Percentiles rank a stretch among this genome's conserved stretches.
Conservation (phyloP, 164 flowering plant genomes). For the Liriodendron chinense region DNA sequence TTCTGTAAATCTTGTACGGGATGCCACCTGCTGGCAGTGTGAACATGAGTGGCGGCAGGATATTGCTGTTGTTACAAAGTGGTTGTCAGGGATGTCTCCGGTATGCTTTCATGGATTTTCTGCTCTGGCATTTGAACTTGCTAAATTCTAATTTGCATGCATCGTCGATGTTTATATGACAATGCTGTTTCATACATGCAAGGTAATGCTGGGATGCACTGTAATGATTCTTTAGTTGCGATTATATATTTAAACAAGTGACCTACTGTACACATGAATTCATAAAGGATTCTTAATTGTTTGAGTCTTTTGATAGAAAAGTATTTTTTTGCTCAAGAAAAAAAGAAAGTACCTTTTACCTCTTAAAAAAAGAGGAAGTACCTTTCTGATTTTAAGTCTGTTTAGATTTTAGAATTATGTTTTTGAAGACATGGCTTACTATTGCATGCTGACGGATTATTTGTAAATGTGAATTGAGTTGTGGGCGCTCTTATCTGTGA, state of each 20-base stretch:
- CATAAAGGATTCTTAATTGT: background rate
- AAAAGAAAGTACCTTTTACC: too few species aligned
- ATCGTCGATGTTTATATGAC: background rate
- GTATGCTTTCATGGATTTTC: conserved; percentile 37
- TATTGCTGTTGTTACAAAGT: conserved; percentile 94
- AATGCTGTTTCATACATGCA: background rate
- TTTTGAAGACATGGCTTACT: too few species aligned
- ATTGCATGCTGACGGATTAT: too few species aligned
- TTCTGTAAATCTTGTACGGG: conserved; percentile 76
- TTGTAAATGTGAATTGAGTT: too few species aligned
- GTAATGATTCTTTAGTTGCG: background rate
- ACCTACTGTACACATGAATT: background rate
- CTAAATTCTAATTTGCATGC: conserved; percentile 2
- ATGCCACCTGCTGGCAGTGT: conserved; percentile 90
- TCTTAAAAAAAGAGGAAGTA: too few species aligned
- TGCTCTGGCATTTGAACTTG: background rate
- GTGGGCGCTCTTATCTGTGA: too few species aligned
- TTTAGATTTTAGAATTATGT: too few species aligned
- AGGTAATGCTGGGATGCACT: background rate
- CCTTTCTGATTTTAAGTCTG: too few species aligned
- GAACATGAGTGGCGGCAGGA: conserved; percentile 99
- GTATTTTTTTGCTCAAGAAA: too few species aligned
- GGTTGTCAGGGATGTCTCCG: conserved; percentile 90
- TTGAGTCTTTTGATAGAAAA: too few species aligned
- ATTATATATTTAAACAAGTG: background rate